Evolutionary conservation across 352 stramenopile genomes (phyloP).

Genomic region (Aphanomyces stellatus): DNA sequence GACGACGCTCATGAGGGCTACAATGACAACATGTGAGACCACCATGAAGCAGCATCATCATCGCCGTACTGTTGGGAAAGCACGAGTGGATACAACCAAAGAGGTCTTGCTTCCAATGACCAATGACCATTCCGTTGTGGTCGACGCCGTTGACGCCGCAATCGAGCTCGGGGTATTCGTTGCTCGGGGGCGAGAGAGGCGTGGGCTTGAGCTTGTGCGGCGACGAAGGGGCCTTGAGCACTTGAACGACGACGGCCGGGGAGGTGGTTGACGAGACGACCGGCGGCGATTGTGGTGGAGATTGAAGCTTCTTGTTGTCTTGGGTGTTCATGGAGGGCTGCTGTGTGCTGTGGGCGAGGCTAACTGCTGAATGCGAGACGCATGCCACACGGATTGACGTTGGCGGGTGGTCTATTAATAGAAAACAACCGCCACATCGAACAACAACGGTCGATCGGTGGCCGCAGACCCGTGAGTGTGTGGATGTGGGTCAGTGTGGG

Average conservation of each 20-base stretch:
- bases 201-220: background rate
- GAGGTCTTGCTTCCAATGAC: conserved; percentile 34
- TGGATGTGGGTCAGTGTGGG: no score
- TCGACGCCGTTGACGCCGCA: background rate
- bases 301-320: no score
- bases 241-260: background rate
- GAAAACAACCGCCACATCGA: no score
- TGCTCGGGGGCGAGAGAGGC: background rate
- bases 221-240: background rate
- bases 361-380: background rate
- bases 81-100: conserved; percentile 36
- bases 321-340: no score
- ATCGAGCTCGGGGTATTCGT: conserved; percentile 6
- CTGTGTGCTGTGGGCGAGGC: no score
- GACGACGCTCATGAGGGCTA: conserved; percentile 33
- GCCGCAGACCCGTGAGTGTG: no score
- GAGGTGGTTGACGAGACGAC: background rate
- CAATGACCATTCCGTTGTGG: conserved; percentile 23
- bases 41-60: background rate
- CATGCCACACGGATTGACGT: no score
- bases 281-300: no score
- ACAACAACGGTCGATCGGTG: no score
- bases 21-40: background rate
- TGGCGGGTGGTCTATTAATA: no score
- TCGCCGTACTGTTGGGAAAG: conserved; percentile 32